Percentiles rank a stretch among this genome's conserved stretches.
Conservation (phyloP, 495 filamentous ascomycete species). For the Evansstolkia leycettana region DNA sequence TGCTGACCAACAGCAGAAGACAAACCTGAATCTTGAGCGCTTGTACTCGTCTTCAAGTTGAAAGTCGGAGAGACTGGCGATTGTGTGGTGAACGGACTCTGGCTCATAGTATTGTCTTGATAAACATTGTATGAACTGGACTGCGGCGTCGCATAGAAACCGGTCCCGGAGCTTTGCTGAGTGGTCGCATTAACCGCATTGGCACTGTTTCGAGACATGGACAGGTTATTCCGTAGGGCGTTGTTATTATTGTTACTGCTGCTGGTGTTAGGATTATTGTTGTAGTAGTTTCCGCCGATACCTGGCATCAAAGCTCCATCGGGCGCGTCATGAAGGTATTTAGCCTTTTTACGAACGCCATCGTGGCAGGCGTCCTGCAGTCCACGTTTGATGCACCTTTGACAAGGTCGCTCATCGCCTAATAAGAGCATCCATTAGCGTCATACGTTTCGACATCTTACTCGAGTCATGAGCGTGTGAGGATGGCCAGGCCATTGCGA, state of each 20-base stretch:
- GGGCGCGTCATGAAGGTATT: slow-evolving; percentile 94
- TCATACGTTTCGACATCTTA: neutral
- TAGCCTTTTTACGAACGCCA: slow-evolving; percentile 95
- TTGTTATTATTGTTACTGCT: slow-evolving; percentile 22
- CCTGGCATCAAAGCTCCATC: slow-evolving; percentile 59
- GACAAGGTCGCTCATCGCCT: slow-evolving; percentile 85
- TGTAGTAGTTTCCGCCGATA: slow-evolving; percentile 36
- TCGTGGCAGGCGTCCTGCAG: slow-evolving; percentile 86
- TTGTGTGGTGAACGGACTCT: slow-evolving; percentile 47
- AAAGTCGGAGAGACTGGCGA: slow-evolving; percentile 61
- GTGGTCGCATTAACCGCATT: slow-evolving; percentile 13
- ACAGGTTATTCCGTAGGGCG: slow-evolving; percentile 15
- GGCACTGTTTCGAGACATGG: slow-evolving; percentile 21
- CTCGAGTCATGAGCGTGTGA: neutral
- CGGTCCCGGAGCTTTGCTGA: slow-evolving; percentile 14
- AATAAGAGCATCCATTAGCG: slow-evolving; percentile 13
- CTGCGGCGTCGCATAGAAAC: slow-evolving; percentile 24
- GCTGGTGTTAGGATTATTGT: slow-evolving; percentile 21
- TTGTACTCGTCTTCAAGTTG: slow-evolving; percentile 30
- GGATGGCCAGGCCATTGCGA: neutral
- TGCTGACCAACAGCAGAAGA: slow-evolving; percentile 23
- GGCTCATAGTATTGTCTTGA: slow-evolving; percentile 26
- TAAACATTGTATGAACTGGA: slow-evolving; percentile 30
- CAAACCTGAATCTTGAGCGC: slow-evolving; percentile 26
- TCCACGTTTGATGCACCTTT: slow-evolving; percentile 85